Evolutionary conservation across 78 protist genomes (phyloP).

Genomic region (Dictyostelium purpureum): DNA sequence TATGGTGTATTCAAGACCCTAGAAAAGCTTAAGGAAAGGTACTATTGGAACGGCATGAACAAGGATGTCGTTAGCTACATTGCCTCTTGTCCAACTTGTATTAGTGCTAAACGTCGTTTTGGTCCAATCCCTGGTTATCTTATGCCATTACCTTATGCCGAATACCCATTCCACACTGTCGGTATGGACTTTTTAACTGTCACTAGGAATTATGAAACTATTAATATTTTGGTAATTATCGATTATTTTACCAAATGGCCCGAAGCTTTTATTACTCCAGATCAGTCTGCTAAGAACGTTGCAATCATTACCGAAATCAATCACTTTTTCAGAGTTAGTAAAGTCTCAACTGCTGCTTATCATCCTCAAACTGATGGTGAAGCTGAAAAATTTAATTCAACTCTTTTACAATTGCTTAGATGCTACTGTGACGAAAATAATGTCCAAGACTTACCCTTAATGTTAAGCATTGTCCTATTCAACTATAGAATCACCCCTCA

Average conservation of each 20-base stretch:
- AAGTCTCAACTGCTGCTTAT: background rate
- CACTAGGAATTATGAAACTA: background rate
- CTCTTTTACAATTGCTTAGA: background rate
- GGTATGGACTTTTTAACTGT: background rate
- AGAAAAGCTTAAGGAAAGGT: background rate
- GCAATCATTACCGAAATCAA: background rate
- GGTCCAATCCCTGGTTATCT: background rate
- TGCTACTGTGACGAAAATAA: background rate
- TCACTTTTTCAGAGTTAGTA: background rate
- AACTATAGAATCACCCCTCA: background rate
- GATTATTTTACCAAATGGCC: background rate
- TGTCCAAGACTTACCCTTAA: background rate
- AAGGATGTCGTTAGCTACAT: background rate
- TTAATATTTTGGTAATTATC: background rate
- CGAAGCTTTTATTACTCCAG: background rate
- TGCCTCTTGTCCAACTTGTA: background rate
- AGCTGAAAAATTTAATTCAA: background rate
- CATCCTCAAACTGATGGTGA: constrained; percentile 5
- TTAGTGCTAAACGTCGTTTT: background rate
- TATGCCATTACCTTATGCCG: background rate
- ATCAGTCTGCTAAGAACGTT: background rate
- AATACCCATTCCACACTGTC: background rate
- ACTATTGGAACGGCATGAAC: background rate
- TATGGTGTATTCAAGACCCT: background rate
- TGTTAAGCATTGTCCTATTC: background rate